Base-by-base conservation (phyloP, 2,329 filamentous ascomycete species). In the Pseudocercospora macadamiae region DNA sequence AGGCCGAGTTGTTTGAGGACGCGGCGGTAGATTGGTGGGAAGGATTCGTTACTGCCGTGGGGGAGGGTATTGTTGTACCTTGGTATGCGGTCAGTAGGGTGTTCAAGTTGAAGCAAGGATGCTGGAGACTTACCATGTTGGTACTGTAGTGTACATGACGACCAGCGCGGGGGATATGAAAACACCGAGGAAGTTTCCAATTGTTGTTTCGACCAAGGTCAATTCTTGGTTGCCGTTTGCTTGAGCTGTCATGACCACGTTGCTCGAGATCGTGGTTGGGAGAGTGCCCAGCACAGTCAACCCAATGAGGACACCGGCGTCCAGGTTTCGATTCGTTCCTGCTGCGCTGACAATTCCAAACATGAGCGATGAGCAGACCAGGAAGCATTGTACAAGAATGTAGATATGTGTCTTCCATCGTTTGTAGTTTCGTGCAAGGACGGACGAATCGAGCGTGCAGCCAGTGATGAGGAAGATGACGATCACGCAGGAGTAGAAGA, bases 391-490 rank as follows among this genome's bases (percentile, higher is more conserved):
- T 1, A 82, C 79, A 68, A 90, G 88, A 1, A 88, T 86, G 18
- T 89, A 78, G 9, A 86, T 68, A 67, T 90, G 88, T n/a, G 90
- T 75, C n/a, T 86, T 82, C 86, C 85, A 89, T 57, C 88, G 87
- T 56, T 80, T 79, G 57, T 84, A 79, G 66, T 90, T 88, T 53
- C 78, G 74, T 37, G 82, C 74, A 9, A 90, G 76, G 66, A 89
- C 84, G 30, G 80, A 77, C 0, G 83, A 84, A 4, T 86, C 80
- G n/a, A 91, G 82, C 54, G 88, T 88, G 66, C 89, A 80, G 2
- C 88, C 88, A 56, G 87, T 89, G 65, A 90, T 80, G 55, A 90
- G 77, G 72, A 90, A 90, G 66, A 90, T 89, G 66, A 89, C 74
- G 14, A 81, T 84, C 21, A 90, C 86, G 14, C 82, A 85, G 25